Conservation (phyloP, 371 early-diverging fungal species). For the Mortierella sp. region DNA sequence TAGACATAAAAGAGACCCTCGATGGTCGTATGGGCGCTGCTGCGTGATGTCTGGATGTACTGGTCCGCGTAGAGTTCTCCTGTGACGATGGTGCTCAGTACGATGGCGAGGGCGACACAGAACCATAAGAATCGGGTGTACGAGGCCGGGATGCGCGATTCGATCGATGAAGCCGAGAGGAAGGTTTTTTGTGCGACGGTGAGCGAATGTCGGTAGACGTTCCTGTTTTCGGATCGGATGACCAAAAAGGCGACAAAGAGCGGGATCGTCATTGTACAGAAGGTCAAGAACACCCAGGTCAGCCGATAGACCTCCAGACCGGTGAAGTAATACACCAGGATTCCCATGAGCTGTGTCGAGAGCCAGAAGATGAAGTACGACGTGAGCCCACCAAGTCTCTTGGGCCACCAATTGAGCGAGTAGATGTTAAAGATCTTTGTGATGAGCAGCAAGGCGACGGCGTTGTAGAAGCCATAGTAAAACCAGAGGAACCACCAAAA, state of each 20-base stretch:
- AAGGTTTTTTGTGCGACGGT: slow-evolving; percentile 63
- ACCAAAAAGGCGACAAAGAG: slow-evolving; percentile 72
- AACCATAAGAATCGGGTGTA: slow-evolving; percentile 84
- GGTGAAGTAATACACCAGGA: slow-evolving; percentile 65
- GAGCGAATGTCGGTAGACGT: slow-evolving; percentile 61
- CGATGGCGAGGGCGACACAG: slow-evolving; percentile 72
- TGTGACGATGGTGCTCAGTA: slow-evolving; percentile 74
- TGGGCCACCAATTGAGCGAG: slow-evolving; percentile 86
- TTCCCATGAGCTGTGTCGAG: slow-evolving; percentile 69
- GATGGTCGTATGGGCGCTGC: slow-evolving; percentile 67
- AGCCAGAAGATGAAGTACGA: slow-evolving; percentile 78
- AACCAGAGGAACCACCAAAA: slow-evolving; percentile 84
- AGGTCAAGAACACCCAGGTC: slow-evolving; percentile 79
- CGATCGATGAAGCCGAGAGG: slow-evolving; percentile 58
- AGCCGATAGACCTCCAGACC: slow-evolving; percentile 66
- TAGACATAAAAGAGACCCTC: slow-evolving; percentile 80
- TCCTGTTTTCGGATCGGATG: slow-evolving; percentile 68
- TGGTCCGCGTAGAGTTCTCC: slow-evolving; percentile 78
- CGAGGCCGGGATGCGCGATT: slow-evolving; percentile 75
- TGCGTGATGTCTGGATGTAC: slow-evolving; percentile 61
- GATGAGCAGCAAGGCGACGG: slow-evolving; percentile 75
- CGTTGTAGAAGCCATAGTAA: slow-evolving; percentile 83
- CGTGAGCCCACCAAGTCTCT: slow-evolving; percentile 67
- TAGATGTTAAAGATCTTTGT: slow-evolving; percentile 82
- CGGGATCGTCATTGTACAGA: slow-evolving; percentile 79